phyloP scores from a whole-genome alignment of 192 early-diverging fungal species.

The Coemansia sp. region DNA sequence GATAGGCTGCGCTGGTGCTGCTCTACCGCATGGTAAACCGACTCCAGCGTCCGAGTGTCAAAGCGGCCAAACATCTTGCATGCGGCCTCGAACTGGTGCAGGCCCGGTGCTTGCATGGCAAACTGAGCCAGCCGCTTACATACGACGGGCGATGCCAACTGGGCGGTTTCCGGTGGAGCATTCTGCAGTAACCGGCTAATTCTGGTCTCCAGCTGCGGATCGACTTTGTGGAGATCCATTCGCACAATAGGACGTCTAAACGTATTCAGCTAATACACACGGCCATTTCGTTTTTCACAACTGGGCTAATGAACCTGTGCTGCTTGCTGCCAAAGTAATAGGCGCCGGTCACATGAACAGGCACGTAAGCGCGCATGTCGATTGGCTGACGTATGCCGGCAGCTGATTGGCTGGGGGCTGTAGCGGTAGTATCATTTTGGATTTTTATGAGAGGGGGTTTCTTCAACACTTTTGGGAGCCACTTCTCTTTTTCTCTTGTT shows the following conservation, averaged over 20 bases:
- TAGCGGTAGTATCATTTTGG: conserved; percentile 2
- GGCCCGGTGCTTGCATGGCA: conserved; percentile 9
- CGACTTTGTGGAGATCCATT: conserved; percentile 31
- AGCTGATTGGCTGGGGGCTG: conserved; percentile 14
- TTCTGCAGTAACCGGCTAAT: conserved; percentile 22
- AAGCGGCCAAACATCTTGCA: conserved; percentile 51
- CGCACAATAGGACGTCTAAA: background rate
- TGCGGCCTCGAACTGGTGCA: conserved; percentile 33
- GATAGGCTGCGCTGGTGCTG: conserved; percentile 5
- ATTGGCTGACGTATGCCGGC: conserved; percentile 8
- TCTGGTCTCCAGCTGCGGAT: conserved; percentile 22
- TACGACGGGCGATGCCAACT: conserved; percentile 19
- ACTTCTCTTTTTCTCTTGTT: conserved; percentile 8
- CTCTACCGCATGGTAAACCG: conserved; percentile 21
- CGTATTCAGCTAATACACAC: no score
- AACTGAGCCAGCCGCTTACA: conserved; percentile 45
- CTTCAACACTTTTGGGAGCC: no score
- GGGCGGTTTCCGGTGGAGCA: conserved; percentile 8
- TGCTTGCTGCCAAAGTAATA: no score
- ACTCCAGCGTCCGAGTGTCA: conserved; percentile 18
- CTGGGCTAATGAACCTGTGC: no score
- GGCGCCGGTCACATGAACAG: conserved; percentile 1
- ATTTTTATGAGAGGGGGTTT: conserved; percentile 13
- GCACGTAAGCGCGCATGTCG: background rate
- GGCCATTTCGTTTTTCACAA: no score